Evolutionary conservation across 352 stramenopile species (phyloP), one percentile per base, ranked within the genome.

Genomic region (Aphanomyces euteiches): DNA sequence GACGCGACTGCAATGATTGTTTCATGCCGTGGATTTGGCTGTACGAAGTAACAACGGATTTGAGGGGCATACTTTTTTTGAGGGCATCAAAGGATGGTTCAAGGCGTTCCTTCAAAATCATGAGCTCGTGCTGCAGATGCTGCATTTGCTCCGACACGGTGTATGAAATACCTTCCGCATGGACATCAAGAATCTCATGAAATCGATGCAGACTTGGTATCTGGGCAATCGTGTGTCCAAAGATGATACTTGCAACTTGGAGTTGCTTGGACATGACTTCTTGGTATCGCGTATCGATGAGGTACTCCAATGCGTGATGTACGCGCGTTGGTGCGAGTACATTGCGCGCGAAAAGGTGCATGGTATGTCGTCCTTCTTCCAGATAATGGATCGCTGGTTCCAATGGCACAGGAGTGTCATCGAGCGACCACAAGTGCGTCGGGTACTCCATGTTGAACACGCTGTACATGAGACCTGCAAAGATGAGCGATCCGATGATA

Each of bases 401-500:
- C 7, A 73, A 10, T 13, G 91, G 36, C 56, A 79, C 87, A 71
- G 73, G n/a, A 1, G 39, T 47, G 47, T 58, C 41, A 10, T 69
- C 37, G 21, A 28, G 17, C 7, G 63, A 41, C 34, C 37, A 69
- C 34, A 47, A 13, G 4, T 48, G 37, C 7, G 19, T 12, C 34
- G 63, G 63, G 50, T 39, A 17, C 15, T 69, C 63, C 41, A 60
- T 60, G 21, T 12, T 48, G 47, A 69, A 69, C 17, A 40, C 63
- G 73, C 92, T 92, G 17, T 81, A 54, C 75, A 94, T 90, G 72
- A 94, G 80, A 66, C 77, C 77, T 41, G 89, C 74, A 65, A 95
- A 95, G 76, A 93, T 91, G 72, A 93, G 83, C 56, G 84, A 92
- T 47, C 88, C 88, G 21, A 93, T 77, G 57, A 93, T 89, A 73